Evolutionary conservation across 768 basidiomycete species (phyloP).

Genomic region (Russula dissimulans): DNA sequence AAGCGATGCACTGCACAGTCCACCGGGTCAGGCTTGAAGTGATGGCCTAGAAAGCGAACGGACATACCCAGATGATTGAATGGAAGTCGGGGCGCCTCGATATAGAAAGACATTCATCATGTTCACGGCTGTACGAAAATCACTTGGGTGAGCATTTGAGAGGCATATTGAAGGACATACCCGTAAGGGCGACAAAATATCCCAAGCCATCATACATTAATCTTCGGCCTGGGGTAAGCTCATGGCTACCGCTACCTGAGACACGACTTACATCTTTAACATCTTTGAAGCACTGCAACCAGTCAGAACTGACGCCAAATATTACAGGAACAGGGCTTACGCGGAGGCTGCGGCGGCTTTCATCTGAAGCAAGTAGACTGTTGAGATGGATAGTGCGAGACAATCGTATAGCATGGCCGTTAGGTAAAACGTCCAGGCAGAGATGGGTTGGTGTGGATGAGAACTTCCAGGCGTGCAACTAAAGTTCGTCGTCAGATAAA

Average conservation of each 20-base stretch:
- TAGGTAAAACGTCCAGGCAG: constrained; percentile 52
- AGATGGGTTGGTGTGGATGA: constrained; percentile 20
- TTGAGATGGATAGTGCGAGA: constrained; percentile 40
- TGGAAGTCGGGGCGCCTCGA: constrained; percentile 14
- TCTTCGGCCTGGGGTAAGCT: too few species aligned
- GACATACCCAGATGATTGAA: constrained; percentile 22
- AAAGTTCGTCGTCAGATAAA: not conserved
- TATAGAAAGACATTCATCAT: constrained; percentile 25
- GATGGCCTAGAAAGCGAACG: not conserved
- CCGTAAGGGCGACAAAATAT: constrained; percentile 32
- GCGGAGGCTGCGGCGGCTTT: constrained; percentile 28
- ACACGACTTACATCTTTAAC: constrained; percentile 22
- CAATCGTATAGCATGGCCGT: constrained; percentile 51
- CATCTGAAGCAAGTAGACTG: constrained; percentile 41
- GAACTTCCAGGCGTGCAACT: constrained; percentile 41
- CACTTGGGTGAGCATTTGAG: not conserved
- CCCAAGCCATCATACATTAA: too few species aligned
- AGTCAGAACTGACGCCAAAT: not conserved
- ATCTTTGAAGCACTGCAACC: constrained; percentile 21
- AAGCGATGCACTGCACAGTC: constrained; percentile 23
- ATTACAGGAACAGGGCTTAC: constrained; percentile 3
- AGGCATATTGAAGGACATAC: constrained; percentile 17
- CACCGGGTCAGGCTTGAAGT: not conserved
- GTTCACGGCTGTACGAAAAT: constrained; percentile 20
- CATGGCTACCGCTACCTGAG: not conserved